Percentiles rank a stretch among this genome's conserved stretches.
Evolutionary conservation across 805 yeast genomes (phyloP).

Genomic region (Cyberlindnera petersonii): DNA sequence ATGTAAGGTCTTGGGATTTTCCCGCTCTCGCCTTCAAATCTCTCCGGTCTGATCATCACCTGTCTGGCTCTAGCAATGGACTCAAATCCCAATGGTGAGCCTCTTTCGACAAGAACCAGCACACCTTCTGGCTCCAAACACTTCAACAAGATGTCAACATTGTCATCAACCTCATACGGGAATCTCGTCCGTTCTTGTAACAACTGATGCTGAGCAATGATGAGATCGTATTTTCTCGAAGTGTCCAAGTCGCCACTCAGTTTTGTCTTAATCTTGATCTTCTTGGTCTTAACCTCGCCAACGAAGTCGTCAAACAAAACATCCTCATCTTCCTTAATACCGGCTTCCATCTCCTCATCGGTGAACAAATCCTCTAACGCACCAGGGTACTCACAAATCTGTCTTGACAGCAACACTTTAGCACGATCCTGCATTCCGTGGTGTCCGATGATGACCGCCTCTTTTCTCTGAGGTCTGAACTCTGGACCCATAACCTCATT

Average conservation of each 20-base stretch:
- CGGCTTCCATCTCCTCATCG: constrained; percentile 14
- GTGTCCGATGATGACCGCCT: constrained; percentile 67
- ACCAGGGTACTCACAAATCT: constrained; percentile 44
- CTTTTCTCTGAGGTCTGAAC: constrained; percentile 59
- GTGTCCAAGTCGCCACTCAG: constrained; percentile 49
- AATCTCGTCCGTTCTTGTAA: constrained; percentile 55
- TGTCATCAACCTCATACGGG: constrained; percentile 71
- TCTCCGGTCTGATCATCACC: constrained; percentile 82
- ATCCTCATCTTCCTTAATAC: constrained; percentile 24
- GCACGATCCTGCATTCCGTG: constrained; percentile 79
- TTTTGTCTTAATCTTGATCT: constrained; percentile 50
- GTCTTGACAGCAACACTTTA: constrained; percentile 68
- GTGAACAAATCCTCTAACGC: constrained; percentile 21
- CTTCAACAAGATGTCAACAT: constrained; percentile 52
- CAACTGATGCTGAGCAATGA: constrained; percentile 78
- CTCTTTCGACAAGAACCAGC: constrained; percentile 78
- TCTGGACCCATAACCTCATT: constrained; percentile 74
- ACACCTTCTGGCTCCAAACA: constrained; percentile 76
- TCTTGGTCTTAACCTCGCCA: constrained; percentile 54
- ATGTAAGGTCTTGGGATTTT: constrained; percentile 70
- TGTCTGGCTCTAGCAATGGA: constrained; percentile 87
- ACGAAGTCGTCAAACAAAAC: constrained; percentile 33
- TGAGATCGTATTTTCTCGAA: constrained; percentile 62
- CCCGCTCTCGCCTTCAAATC: constrained; percentile 47
- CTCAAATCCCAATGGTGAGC: constrained; percentile 88